These are phyloP conservation scores for Cornus florida DNA, from an alignment of 148 eudicot genomes.

Conservation along the genomic window DNA sequence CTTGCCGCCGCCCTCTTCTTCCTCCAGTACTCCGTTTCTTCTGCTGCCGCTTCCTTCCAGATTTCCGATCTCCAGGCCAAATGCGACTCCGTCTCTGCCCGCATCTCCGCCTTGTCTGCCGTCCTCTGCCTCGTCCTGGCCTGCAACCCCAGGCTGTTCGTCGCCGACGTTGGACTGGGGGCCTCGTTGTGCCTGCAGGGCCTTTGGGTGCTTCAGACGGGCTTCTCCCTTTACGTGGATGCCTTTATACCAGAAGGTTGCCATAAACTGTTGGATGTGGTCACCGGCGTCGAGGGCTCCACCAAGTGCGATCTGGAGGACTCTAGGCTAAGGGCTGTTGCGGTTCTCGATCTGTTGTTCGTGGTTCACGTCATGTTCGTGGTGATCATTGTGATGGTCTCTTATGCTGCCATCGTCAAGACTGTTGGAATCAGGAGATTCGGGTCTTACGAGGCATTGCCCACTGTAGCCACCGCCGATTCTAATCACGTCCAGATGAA, in stretches of 20 bases:
- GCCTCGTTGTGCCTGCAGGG: conserved; percentile 64
- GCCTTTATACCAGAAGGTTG: conserved; percentile 89
- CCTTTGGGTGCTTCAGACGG: conserved; percentile 74
- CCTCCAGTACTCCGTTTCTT: conserved; percentile 47
- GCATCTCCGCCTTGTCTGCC: conserved; percentile 54
- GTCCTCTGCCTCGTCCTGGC: conserved; percentile 53
- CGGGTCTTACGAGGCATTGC: conserved; percentile 77
- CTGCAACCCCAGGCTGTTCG: conserved; percentile 52
- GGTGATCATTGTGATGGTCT: conserved; percentile 43
- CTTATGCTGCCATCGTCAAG: conserved; percentile 50
- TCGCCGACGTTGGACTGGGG: conserved; percentile 57
- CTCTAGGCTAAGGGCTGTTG: conserved; percentile 67
- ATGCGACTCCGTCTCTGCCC: conserved; percentile 49
- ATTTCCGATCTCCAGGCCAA: conserved; percentile 59
- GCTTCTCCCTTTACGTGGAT: conserved; percentile 70
- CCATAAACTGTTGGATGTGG: conserved; percentile 75
- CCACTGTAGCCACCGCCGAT: conserved; percentile 37
- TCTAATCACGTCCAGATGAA: conserved; percentile 76
- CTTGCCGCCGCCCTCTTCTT: conserved; percentile 51
- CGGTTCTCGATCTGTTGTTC: conserved; percentile 70
- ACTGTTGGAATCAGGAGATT: conserved; percentile 50
- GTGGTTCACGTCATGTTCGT: conserved; percentile 64
- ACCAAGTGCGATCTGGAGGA: conserved; percentile 87
- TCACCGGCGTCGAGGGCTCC: conserved; percentile 72
- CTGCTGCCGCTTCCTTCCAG: conserved; percentile 42